Conservation (phyloP, 257 asterid genomes). For the Ballota nigra region DNA sequence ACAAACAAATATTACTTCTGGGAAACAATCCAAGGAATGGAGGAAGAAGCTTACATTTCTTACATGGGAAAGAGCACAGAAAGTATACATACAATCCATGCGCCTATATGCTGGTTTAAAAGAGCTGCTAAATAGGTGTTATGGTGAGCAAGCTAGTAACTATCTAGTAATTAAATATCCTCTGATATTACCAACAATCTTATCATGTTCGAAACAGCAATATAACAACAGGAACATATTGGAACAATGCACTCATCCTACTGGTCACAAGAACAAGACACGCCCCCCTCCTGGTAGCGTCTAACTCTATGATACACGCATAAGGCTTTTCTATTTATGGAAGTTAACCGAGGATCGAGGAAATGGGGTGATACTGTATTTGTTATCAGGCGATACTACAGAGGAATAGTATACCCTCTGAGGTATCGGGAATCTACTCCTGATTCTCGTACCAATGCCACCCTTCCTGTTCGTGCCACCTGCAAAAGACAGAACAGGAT, state of each 20-base stretch:
- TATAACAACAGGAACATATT: conserved; percentile 10
- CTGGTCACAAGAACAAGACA: conserved; percentile 6
- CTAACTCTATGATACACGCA: conserved; percentile 9
- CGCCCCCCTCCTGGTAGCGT: not conserved
- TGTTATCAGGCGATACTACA: conserved; percentile 17
- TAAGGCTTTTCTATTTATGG: not conserved
- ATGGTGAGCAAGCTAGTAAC: not conserved
- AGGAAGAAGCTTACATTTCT: not conserved
- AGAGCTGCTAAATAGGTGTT: not conserved
- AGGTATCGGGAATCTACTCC: conserved; percentile 82
- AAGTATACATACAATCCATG: not conserved
- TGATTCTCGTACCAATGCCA: conserved; percentile 74
- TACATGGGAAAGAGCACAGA: not conserved
- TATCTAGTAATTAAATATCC: not conserved
- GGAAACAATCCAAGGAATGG: too few species aligned
- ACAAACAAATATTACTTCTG: too few species aligned
- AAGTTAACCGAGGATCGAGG: not conserved
- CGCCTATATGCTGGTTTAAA: not conserved
- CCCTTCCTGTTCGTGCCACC: conserved; percentile 94
- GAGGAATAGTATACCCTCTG: conserved; percentile 64
- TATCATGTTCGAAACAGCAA: not conserved
- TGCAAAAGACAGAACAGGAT: conserved; percentile 3
- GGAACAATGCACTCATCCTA: conserved; percentile 6
- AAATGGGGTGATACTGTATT: not conserved
- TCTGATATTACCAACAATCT: not conserved